phyloP scores from a whole-genome alignment of 2,329 filamentous ascomycete species.

The Ophioceras dolichostomum region DNA sequence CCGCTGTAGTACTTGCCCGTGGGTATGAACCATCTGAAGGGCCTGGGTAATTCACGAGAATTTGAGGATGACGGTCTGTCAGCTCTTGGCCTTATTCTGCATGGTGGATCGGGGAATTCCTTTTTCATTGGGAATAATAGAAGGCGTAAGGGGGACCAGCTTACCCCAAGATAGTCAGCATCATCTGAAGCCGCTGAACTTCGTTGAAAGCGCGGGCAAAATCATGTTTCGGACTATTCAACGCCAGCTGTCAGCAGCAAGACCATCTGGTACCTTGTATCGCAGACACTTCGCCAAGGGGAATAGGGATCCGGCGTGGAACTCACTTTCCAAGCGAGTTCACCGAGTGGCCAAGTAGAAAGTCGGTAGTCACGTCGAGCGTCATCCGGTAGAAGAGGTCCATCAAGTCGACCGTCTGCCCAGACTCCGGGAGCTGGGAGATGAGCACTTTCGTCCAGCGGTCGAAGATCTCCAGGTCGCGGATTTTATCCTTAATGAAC shows the following conservation, averaged over 20 bases:
- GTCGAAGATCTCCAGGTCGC: conserved; percentile 45
- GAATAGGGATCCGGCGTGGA: too few species aligned
- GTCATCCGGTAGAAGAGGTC: conserved; percentile 53
- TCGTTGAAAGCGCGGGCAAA: conserved; percentile 61
- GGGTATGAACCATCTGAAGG: conserved; percentile 45
- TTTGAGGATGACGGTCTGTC: too few species aligned
- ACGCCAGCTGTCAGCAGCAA: background rate
- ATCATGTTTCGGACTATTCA: conserved; percentile 32
- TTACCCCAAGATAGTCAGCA: conserved; percentile 38
- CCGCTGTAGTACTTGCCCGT: conserved; percentile 46
- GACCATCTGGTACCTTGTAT: too few species aligned
- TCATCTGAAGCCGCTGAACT: conserved; percentile 55
- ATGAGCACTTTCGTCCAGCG: conserved; percentile 45
- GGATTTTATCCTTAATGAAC: conserved; percentile 33
- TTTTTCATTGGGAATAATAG: too few species aligned
- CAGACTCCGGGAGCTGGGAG: conserved; percentile 39
- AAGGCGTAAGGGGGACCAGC: too few species aligned
- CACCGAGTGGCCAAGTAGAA: conserved; percentile 50
- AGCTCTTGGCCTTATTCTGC: too few species aligned
- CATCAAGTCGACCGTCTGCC: conserved; percentile 45
- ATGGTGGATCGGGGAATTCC: too few species aligned
- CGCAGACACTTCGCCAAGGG: too few species aligned
- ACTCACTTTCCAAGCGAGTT: conserved; percentile 29
- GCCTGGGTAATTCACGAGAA: conserved; percentile 28
- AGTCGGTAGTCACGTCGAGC: conserved; percentile 55